Conservation (phyloP, 2,329 filamentous ascomycete species). For the Trichoderma endophyticum region DNA sequence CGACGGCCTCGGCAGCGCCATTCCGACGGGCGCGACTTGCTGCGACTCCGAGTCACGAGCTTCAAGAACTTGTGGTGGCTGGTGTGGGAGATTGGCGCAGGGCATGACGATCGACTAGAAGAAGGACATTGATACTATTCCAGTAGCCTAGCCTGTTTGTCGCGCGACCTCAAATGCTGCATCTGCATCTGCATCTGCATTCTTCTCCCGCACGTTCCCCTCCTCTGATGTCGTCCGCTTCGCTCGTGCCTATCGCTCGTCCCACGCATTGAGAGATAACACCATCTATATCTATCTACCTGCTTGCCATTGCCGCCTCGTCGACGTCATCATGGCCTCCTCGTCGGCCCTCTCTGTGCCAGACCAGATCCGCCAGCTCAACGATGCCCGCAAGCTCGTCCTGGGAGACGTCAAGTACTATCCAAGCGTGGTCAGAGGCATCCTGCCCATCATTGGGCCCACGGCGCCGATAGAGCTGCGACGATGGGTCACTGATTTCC, state of each 20-base stretch:
- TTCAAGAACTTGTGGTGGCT: conserved; percentile 2
- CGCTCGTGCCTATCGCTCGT: not conserved
- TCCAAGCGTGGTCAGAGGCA: conserved; percentile 83
- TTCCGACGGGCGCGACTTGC: not conserved
- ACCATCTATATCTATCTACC: not conserved
- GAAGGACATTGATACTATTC: conserved; percentile 19
- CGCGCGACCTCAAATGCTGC: conserved; percentile 28
- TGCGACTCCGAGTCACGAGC: not conserved
- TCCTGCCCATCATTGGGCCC: conserved; percentile 84
- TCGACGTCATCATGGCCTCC: conserved; percentile 19
- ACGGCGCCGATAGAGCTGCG: conserved; percentile 74
- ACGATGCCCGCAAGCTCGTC: conserved; percentile 85
- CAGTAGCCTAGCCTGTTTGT: conserved; percentile 30
- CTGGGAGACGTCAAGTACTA: conserved; percentile 86
- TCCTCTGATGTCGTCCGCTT: conserved; percentile 10
- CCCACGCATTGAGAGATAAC: not conserved
- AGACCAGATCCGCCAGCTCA: conserved; percentile 82
- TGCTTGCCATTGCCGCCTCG: not conserved
- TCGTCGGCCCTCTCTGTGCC: conserved; percentile 55
- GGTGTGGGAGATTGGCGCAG: conserved; percentile 24
- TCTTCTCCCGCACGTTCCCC: conserved; percentile 4
- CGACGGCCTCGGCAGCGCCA: not conserved
- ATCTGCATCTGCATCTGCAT: conserved; percentile 2
- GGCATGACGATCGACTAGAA: conserved; percentile 27
- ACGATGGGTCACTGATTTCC: conserved; percentile 93